Evolutionary conservation across 2,329 filamentous ascomycete species (phyloP).

Genomic region (Dendrostoma leiphaemia): DNA sequence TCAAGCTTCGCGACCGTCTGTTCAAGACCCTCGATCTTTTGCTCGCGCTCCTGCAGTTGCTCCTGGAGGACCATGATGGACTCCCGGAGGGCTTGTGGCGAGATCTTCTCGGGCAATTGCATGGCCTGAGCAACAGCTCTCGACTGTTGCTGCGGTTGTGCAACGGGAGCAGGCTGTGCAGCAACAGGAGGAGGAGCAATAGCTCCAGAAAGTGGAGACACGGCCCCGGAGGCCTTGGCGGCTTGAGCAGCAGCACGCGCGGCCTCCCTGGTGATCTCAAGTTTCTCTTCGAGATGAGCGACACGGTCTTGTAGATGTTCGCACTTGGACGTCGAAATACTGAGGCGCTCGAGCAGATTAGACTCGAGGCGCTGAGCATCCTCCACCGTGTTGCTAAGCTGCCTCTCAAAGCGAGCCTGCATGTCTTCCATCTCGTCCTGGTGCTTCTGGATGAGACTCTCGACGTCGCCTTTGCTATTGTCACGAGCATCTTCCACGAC

Average conservation of each 20-base stretch:
- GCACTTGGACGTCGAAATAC: constrained; percentile 78
- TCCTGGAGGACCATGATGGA: constrained; percentile 96
- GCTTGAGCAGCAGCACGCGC: constrained; percentile 80
- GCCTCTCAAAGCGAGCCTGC: constrained; percentile 71
- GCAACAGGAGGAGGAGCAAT: constrained; percentile 21
- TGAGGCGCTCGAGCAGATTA: constrained; percentile 77
- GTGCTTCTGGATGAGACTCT: constrained; percentile 55
- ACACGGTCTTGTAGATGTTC: constrained; percentile 86
- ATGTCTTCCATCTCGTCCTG: constrained; percentile 72
- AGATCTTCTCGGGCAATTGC: constrained; percentile 78
- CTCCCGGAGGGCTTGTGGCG: constrained; percentile 89
- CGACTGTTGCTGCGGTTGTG: constrained; percentile 29
- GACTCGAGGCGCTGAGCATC: constrained; percentile 79
- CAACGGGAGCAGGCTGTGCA: constrained; percentile 21
- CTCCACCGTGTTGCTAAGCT: constrained; percentile 71
- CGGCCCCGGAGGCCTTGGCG: constrained; percentile 53
- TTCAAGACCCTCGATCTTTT: constrained; percentile 84
- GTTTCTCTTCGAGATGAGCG: constrained; percentile 80
- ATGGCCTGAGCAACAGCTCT: constrained; percentile 38
- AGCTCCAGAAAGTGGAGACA: constrained; percentile 28
- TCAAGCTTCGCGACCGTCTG: constrained; percentile 66
- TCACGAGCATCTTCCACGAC: constrained; percentile 77
- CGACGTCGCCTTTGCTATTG: constrained; percentile 58
- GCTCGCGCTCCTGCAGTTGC: constrained; percentile 91
- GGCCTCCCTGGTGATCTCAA: constrained; percentile 85